Percentiles rank a stretch among this genome's conserved stretches.
phyloP scores from a whole-genome alignment of 257 asterid genomes.

The Solanum corneliomulleri region DNA sequence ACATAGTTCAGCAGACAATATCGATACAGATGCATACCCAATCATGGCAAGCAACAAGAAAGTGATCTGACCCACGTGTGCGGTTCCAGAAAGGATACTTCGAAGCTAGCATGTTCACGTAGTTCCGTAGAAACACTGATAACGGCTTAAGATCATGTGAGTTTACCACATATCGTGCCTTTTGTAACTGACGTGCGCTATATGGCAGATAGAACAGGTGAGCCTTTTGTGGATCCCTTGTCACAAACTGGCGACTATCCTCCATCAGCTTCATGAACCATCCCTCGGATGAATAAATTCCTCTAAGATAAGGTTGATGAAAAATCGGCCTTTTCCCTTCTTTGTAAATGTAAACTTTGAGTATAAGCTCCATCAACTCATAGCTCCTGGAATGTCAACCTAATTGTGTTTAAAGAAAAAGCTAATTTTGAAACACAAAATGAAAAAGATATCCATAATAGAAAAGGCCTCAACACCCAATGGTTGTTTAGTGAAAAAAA shows the following conservation, averaged over 20 bases:
- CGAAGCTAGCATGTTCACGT: conserved; percentile 59
- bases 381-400: conserved; percentile 55
- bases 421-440: neutral
- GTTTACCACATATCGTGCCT: conserved; percentile 49
- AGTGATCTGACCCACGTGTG: conserved; percentile 77
- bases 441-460: neutral
- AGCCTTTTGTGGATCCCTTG: conserved; percentile 69
- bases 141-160: conserved; percentile 71
- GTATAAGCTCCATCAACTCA: conserved; percentile 79
- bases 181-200: conserved; percentile 66
- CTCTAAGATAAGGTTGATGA: conserved; percentile 51
- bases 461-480: neutral
- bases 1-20: neutral
- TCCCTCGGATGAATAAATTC: conserved; percentile 86
- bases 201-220: conserved; percentile 87
- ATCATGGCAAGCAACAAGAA: conserved; percentile 95
- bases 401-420: neutral
- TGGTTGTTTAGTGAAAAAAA: neutral
- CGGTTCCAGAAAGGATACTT: conserved; percentile 90
- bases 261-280: conserved; percentile 87
- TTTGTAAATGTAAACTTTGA: conserved; percentile 60
- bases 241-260: conserved; percentile 41
- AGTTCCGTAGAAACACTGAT: conserved; percentile 46
- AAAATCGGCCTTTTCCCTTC: conserved; percentile 72
- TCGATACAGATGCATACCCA: conserved; percentile 46